Evolutionary conservation across 2,329 filamentous ascomycete genomes (phyloP).

Genomic region (Fusarium avenaceum): DNA sequence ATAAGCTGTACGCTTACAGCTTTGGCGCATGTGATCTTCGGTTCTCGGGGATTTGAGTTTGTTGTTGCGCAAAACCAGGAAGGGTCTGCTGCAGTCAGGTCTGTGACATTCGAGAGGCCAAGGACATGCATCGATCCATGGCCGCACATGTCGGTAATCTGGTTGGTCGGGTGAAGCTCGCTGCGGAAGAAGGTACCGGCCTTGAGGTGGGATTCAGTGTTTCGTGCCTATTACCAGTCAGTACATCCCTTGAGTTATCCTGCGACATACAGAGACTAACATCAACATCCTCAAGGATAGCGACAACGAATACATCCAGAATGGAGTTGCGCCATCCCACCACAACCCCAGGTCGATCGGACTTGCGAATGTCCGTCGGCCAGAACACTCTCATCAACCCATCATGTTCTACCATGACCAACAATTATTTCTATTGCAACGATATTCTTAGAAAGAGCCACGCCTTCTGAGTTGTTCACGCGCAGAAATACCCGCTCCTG

Average conservation of each 20-base stretch:
- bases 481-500: constrained; percentile 87
- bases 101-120: constrained; percentile 79
- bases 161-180: constrained; percentile 81
- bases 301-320: constrained; percentile 89
- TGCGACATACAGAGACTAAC: constrained; percentile 62
- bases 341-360: constrained; percentile 82
- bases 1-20: constrained; percentile 86
- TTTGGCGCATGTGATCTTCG: constrained; percentile 79
- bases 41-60: constrained; percentile 67
- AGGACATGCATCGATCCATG: constrained; percentile 86
- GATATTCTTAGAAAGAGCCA: constrained; percentile 83
- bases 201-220: constrained; percentile 89
- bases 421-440: constrained; percentile 48
- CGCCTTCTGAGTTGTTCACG: constrained; percentile 93
- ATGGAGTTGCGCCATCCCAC: constrained; percentile 97
- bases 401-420: constrained; percentile 80
- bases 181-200: constrained; percentile 86
- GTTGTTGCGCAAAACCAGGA: constrained; percentile 76
- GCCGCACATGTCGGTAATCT: constrained; percentile 88
- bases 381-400: constrained; percentile 98
- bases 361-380: constrained; percentile 86
- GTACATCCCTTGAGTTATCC: constrained; percentile 6
- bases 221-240: constrained; percentile 69
- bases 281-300: constrained; percentile 91
- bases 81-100: constrained; percentile 67